phyloP scores from a whole-genome alignment of 441 rosid genomes.

The Aleurites moluccanus region DNA sequence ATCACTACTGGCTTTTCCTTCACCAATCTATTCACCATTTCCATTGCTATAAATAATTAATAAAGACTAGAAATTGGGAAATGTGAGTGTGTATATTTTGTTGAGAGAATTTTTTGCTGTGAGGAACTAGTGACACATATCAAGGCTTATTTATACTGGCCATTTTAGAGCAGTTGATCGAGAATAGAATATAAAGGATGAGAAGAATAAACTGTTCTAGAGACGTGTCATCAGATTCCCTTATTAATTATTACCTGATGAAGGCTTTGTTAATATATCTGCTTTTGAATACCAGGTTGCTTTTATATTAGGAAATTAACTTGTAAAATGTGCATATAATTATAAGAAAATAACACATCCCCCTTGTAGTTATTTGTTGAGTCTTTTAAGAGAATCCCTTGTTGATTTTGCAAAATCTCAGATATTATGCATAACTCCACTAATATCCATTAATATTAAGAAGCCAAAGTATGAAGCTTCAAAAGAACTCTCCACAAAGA shows the following conservation, averaged over 20 bases:
- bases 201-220: conserved; percentile 7
- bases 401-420: too few species aligned
- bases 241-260: conserved; percentile 8
- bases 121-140: conserved; percentile 9
- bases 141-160: conserved; percentile 32
- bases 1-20: conserved; percentile 62
- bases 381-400: too few species aligned
- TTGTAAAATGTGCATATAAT: background rate
- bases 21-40: conserved; percentile 37
- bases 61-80: background rate
- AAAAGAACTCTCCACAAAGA: too few species aligned
- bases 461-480: too few species aligned
- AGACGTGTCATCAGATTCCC: conserved; percentile 17
- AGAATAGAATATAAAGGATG: background rate
- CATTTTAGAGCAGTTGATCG: background rate
- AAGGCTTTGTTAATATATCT: background rate
- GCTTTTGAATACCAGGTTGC: background rate
- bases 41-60: conserved; percentile 22
- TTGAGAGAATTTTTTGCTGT: background rate
- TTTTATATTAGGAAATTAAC: background rate
- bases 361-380: background rate
- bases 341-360: background rate
- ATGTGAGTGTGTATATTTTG: background rate
- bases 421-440: too few species aligned
- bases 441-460: too few species aligned